A percentile compares a stretch with the other conserved stretches of the same genome.
These are phyloP conservation scores for Fusarium pininemorale DNA, from an alignment of 2,329 filamentous ascomycete species.

Conservation along the genomic window DNA sequence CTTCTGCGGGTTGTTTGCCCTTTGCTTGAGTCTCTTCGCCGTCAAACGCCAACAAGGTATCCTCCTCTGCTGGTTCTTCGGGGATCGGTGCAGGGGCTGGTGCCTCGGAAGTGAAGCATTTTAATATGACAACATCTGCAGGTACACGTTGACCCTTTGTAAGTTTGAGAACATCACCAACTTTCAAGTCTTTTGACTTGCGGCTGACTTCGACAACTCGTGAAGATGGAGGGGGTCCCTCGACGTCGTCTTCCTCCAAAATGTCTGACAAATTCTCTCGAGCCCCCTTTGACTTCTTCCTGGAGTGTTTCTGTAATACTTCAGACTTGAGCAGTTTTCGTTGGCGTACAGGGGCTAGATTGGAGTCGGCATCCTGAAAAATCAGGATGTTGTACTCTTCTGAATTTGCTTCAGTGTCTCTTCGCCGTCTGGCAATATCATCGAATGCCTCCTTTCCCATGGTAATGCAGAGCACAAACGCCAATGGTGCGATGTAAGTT, in stretches of 20 bases:
- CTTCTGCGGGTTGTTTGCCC: constrained; percentile 48
- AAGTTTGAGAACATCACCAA: constrained; percentile 94
- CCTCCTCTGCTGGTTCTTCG: constrained; percentile 49
- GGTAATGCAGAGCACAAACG: constrained; percentile 90
- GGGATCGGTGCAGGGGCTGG: constrained; percentile 43
- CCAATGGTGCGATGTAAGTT: constrained; percentile 91
- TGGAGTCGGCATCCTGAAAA: constrained; percentile 67
- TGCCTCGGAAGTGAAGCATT: constrained; percentile 74
- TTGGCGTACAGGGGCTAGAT: constrained; percentile 51
- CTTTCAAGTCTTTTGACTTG: constrained; percentile 87
- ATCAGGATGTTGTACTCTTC: constrained; percentile 84
- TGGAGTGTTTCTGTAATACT: constrained; percentile 41
- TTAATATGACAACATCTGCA: constrained; percentile 91
- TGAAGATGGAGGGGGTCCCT: constrained; percentile 54
- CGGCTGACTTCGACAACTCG: constrained; percentile 74
- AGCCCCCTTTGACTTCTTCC: constrained; percentile 44
- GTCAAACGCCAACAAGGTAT: constrained; percentile 55
- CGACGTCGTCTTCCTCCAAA: constrained; percentile 68
- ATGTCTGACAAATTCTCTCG: constrained; percentile 67
- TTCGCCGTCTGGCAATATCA: constrained; percentile 83
- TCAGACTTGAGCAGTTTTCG: constrained; percentile 57
- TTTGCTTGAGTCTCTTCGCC: constrained; percentile 47
- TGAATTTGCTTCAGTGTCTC: constrained; percentile 94
- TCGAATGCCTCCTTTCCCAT: constrained; percentile 96
- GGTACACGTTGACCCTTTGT: constrained; percentile 92